These are phyloP conservation scores for Crataegus laevigata DNA, from an alignment of 306 rosid species.

Conservation along the genomic window DNA sequence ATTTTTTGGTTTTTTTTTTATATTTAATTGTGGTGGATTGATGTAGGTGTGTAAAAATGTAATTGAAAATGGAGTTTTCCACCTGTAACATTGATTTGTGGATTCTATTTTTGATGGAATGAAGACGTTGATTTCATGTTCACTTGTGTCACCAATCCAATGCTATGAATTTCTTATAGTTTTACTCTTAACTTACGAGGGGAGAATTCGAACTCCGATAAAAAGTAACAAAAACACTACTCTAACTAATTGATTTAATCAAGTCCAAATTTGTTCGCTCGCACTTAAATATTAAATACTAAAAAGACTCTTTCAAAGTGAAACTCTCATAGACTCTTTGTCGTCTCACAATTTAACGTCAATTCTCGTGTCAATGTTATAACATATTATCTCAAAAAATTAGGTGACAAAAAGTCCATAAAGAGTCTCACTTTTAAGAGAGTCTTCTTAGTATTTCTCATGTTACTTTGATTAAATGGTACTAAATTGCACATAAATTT, in stretches of 20 bases:
- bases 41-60: background rate
- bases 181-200: background rate
- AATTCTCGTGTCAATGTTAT: too few species aligned
- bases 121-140: background rate
- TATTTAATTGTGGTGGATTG: background rate
- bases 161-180: background rate
- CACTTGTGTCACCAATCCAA: background rate
- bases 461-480: background rate
- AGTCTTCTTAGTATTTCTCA: too few species aligned
- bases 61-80: background rate
- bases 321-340: too few species aligned
- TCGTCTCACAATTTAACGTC: too few species aligned
- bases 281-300: background rate
- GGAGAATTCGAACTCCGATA: background rate
- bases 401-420: too few species aligned
- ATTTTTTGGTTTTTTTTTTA: background rate
- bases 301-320: too few species aligned
- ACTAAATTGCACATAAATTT: background rate
- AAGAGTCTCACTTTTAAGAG: too few species aligned
- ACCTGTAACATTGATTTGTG: background rate
- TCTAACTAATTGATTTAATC: too few species aligned
- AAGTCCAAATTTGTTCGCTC: background rate
- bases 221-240: fast-evolving
- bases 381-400: too few species aligned
- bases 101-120: background rate